Conservation (phyloP, 495 filamentous ascomycete genomes). For the Opeltia flavorubescens region DNA sequence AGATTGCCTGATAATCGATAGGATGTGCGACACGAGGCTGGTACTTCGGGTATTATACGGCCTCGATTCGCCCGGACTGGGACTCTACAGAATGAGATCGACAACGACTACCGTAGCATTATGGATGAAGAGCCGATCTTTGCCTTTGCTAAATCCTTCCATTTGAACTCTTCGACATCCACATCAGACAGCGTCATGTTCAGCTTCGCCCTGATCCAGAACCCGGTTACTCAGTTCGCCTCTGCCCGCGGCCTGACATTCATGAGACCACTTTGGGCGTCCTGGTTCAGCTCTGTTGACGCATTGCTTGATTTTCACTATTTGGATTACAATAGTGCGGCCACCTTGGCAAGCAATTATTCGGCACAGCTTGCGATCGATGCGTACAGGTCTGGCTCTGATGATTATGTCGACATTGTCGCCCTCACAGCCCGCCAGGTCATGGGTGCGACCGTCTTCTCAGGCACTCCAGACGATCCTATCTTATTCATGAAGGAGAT, state of each 20-base stretch:
- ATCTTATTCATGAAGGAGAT: constrained; percentile 92
- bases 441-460: constrained; percentile 77
- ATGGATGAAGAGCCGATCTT: constrained; percentile 82
- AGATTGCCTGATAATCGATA: constrained; percentile 18
- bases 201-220: constrained; percentile 71
- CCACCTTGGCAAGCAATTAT: constrained; percentile 56
- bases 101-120: constrained; percentile 51
- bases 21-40: constrained; percentile 53
- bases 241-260: constrained; percentile 62
- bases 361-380: constrained; percentile 63
- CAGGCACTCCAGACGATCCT: constrained; percentile 71
- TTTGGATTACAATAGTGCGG: constrained; percentile 51
- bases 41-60: constrained; percentile 54
- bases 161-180: constrained; percentile 22
- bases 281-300: constrained; percentile 50
- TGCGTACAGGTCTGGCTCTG: constrained; percentile 49
- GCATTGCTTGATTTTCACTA: constrained; percentile 64
- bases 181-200: constrained; percentile 48
- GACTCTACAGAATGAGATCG: constrained; percentile 49
- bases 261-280: constrained; percentile 81
- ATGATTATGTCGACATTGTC: constrained; percentile 73
- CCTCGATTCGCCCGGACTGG: constrained; percentile 58
- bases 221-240: constrained; percentile 78
- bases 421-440: constrained; percentile 84
- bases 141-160: constrained; percentile 76